Percentiles rank a stretch among this genome's conserved stretches.
Evolutionary conservation across 2,329 filamentous ascomycete genomes (phyloP).

Genomic region (Colletotrichum tabaci): DNA sequence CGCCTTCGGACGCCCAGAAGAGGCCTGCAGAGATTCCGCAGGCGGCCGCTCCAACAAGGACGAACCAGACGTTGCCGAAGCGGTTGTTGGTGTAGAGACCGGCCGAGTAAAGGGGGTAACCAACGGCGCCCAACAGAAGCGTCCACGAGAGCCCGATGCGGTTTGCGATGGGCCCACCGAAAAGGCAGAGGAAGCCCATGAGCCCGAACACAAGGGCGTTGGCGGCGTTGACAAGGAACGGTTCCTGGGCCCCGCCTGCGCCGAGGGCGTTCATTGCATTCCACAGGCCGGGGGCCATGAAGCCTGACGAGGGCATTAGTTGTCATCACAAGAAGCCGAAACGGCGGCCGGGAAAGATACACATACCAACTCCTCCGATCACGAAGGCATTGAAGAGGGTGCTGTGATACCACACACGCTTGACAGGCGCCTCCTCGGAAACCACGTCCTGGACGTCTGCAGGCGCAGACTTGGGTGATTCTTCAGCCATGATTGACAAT

Average conservation of each 20-base stretch:
- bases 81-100: conserved; percentile 65
- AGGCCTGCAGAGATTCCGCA: conserved; percentile 65
- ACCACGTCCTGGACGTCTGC: conserved; percentile 14
- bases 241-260: conserved; percentile 66
- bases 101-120: conserved; percentile 64
- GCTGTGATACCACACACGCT: conserved; percentile 61
- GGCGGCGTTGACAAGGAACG: conserved; percentile 67
- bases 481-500: conserved; percentile 17
- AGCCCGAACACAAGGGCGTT: conserved; percentile 65
- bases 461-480: conserved; percentile 17
- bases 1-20: conserved; percentile 67
- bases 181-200: conserved; percentile 62
- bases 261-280: conserved; percentile 69
- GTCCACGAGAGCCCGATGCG: conserved; percentile 63
- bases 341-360: neutral
- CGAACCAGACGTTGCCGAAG: conserved; percentile 67
- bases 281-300: conserved; percentile 67
- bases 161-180: conserved; percentile 64
- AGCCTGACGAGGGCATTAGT: conserved; percentile 45
- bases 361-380: conserved; percentile 63
- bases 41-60: conserved; percentile 62
- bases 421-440: conserved; percentile 14
- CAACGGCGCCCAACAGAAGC: conserved; percentile 60
- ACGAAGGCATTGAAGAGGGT: conserved; percentile 69
- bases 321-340: no score